phyloP scores from a whole-genome alignment of 2,329 filamentous ascomycete genomes.

The Monosporascus sp. region DNA sequence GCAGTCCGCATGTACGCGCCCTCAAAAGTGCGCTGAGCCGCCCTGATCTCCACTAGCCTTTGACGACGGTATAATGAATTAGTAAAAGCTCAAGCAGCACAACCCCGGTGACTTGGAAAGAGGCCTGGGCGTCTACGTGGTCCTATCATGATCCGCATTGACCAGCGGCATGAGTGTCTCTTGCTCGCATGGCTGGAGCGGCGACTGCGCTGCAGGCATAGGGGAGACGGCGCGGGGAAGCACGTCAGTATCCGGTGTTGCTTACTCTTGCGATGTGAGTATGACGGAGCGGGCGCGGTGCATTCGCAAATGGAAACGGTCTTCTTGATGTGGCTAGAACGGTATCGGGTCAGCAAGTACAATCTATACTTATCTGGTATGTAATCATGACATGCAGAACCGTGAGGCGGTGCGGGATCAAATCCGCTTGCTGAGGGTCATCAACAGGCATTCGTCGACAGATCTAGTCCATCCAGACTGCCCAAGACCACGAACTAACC shows the following conservation, averaged over 20 bases:
- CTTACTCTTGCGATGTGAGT: conserved; percentile 70
- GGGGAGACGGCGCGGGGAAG: background rate
- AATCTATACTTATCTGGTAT: background rate
- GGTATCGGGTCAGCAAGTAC: conserved; percentile 2
- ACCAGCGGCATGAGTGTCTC: no score
- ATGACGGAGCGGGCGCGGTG: conserved; percentile 81
- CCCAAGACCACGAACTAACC: background rate
- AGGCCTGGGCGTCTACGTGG: no score
- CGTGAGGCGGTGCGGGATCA: background rate
- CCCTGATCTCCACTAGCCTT: conserved; percentile 85
- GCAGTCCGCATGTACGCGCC: conserved; percentile 95
- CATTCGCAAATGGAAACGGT: conserved; percentile 67
- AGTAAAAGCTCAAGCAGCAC: background rate
- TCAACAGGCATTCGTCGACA: background rate
- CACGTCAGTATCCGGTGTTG: conserved; percentile 6
- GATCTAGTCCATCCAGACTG: background rate
- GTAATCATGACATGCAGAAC: background rate
- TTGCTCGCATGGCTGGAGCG: no score
- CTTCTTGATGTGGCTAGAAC: conserved; percentile 25
- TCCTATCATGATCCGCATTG: no score
- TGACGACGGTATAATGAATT: background rate
- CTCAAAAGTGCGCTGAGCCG: conserved; percentile 93
- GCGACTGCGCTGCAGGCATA: no score
- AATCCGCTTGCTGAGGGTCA: background rate
- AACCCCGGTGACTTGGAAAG: no score